Percentiles rank a stretch among this genome's conserved stretches.
These are phyloP conservation scores for Sphagnum magellanicum DNA, from an alignment of 228 moss, liverwort and hornwort species.

Conservation along the genomic window DNA sequence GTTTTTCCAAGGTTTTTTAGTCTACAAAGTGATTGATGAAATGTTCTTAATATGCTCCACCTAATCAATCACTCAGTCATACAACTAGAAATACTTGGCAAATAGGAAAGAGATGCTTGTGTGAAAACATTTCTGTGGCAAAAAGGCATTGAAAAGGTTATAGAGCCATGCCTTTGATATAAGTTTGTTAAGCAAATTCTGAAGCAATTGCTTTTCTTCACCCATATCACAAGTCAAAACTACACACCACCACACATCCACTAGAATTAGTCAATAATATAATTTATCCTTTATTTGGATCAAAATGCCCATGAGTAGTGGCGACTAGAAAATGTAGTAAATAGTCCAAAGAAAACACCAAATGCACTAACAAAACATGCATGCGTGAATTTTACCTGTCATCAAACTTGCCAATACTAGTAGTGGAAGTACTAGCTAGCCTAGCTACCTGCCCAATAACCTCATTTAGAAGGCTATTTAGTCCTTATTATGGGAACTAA, in stretches of 20 bases:
- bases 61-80: too few relatives aligned
- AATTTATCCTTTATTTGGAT: not conserved
- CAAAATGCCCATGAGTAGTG: too few relatives aligned
- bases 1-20: too few relatives aligned
- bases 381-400: too few relatives aligned
- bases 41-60: too few relatives aligned
- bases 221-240: constrained; percentile 74
- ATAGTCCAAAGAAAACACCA: too few relatives aligned
- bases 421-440: constrained; percentile 88
- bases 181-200: constrained; percentile 59
- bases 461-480: constrained; percentile 57
- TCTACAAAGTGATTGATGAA: too few relatives aligned
- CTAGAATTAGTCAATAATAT: not conserved
- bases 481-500: constrained; percentile 82
- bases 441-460: constrained; percentile 91
- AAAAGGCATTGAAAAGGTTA: too few relatives aligned
- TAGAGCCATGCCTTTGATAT: constrained; percentile 47
- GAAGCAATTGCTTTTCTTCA: constrained; percentile 63
- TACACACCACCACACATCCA: constrained; percentile 22
- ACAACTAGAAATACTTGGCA: too few relatives aligned
- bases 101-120: too few relatives aligned
- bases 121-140: too few relatives aligned
- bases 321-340: not conserved
- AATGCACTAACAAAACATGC: too few relatives aligned
- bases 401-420: constrained; percentile 98